Percentiles rank a stretch among this genome's conserved stretches.
phyloP scores from a whole-genome alignment of 129 eudicot genomes.

The Escallonia herrerae region DNA sequence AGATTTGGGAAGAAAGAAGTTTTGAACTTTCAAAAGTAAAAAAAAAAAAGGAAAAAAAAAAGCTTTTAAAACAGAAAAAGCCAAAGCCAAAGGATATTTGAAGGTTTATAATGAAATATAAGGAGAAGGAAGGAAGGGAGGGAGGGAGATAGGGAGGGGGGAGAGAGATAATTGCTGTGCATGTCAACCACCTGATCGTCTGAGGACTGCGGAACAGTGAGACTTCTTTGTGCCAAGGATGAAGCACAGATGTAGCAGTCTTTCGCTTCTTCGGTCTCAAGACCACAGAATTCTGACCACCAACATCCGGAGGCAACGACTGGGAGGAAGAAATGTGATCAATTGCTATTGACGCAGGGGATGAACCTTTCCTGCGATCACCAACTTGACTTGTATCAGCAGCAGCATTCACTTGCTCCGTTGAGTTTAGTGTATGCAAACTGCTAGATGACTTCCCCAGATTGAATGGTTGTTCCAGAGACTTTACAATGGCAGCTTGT shows the following conservation, averaged over 20 bases:
- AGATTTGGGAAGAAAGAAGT: too few relatives aligned
- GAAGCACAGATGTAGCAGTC: constrained; percentile 32
- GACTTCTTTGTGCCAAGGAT: constrained; percentile 65
- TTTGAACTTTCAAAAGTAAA: neutral
- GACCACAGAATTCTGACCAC: constrained; percentile 23
- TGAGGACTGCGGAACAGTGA: constrained; percentile 29
- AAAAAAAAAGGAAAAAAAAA: neutral
- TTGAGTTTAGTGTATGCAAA: constrained; percentile 27
- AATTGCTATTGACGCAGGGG: constrained; percentile 18
- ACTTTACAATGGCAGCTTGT: constrained; percentile 23
- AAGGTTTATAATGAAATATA: too few relatives aligned
- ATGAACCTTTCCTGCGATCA: constrained; percentile 21
- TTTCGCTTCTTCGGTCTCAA: constrained; percentile 52
- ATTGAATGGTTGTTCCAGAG: constrained; percentile 35
- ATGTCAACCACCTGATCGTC: constrained; percentile 43
- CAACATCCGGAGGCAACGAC: constrained; percentile 16
- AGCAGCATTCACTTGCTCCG: constrained; percentile 31
- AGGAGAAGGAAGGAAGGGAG: too few relatives aligned
- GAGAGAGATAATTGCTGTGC: neutral
- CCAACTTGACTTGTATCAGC: constrained; percentile 31
- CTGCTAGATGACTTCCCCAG: constrained; percentile 30
- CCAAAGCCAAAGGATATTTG: too few relatives aligned
- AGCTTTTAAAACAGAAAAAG: too few relatives aligned
- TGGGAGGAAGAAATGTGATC: constrained; percentile 26
- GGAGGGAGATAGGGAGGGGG: too few relatives aligned